These are phyloP conservation scores for Colletotrichum orchidophilum DNA, from an alignment of 2,329 filamentous ascomycete genomes.

Conservation along the genomic window DNA sequence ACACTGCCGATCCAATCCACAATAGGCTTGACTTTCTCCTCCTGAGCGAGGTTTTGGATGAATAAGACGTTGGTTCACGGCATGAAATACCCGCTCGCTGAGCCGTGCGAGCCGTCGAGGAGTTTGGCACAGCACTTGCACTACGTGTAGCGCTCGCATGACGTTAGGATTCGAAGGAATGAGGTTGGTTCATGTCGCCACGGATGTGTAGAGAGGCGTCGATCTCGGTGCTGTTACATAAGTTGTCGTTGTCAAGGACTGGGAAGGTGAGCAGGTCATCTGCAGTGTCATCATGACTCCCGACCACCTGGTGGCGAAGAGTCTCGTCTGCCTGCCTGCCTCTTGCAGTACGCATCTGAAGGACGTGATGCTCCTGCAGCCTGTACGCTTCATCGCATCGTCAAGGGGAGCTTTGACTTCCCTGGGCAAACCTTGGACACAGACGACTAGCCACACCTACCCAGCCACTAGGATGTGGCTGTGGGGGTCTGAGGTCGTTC, in stretches of 20 bases:
- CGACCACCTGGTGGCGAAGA: not conserved
- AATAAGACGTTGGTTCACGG: constrained; percentile 37
- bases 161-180: not conserved
- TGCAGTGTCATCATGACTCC: not conserved
- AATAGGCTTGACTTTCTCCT: constrained; percentile 13
- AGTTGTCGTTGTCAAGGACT: not conserved
- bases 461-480: not conserved
- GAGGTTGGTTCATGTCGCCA: not conserved
- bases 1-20: constrained; percentile 40
- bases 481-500: not conserved
- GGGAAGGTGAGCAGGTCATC: not conserved
- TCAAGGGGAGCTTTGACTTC: not conserved
- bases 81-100: not conserved
- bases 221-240: not conserved
- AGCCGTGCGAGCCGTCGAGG: not conserved
- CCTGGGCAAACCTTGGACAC: not conserved
- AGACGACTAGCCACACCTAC: not conserved
- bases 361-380: not conserved
- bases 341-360: not conserved
- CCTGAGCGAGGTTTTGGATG: constrained; percentile 16
- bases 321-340: not conserved
- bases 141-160: not conserved
- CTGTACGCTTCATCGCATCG: not conserved
- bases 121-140: not conserved
- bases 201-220: not conserved